Evolutionary conservation across 2,329 filamentous ascomycete species (phyloP).

Genomic region (Talaromyces rugulosus): DNA sequence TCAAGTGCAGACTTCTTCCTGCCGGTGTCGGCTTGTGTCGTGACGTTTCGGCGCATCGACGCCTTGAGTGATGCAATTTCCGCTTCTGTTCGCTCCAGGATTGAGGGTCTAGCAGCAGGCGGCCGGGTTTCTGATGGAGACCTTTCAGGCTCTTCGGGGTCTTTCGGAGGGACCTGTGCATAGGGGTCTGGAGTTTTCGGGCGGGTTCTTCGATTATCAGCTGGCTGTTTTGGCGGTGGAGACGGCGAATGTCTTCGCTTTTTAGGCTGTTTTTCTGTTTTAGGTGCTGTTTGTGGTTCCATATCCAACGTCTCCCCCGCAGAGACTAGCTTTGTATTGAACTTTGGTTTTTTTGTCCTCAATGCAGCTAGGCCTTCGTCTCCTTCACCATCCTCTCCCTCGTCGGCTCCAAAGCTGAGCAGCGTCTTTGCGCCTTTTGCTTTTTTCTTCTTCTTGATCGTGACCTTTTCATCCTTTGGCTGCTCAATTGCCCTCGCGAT

Average conservation of each 20-base stretch:
- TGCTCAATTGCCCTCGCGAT: slow-evolving; percentile 24
- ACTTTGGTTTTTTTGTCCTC: slow-evolving; percentile 43
- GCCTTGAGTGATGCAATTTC: slow-evolving; percentile 44
- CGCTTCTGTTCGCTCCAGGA: slow-evolving; percentile 39
- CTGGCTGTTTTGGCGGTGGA: slow-evolving; percentile 20
- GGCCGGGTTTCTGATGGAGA: slow-evolving; percentile 24
- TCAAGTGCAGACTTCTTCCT: slow-evolving; percentile 45
- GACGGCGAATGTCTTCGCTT: slow-evolving; percentile 34
- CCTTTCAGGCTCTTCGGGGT: slow-evolving; percentile 40
- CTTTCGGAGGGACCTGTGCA: slow-evolving; percentile 41
- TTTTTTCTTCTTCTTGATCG: slow-evolving; percentile 39
- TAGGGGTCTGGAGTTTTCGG: slow-evolving; percentile 38
- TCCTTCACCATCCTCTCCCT: slow-evolving; percentile 29
- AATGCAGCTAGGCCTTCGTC: slow-evolving; percentile 27
- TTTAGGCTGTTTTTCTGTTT: slow-evolving; percentile 9
- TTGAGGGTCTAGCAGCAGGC: slow-evolving; percentile 30
- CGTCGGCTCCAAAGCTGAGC: slow-evolving; percentile 45
- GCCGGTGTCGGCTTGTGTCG: slow-evolving; percentile 27
- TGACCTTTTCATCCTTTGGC: slow-evolving; percentile 19
- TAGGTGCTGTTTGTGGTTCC: slow-evolving; percentile 10
- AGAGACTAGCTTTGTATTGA: slow-evolving; percentile 43
- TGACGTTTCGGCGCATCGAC: slow-evolving; percentile 44
- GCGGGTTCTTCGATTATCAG: slow-evolving; percentile 25
- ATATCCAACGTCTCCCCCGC: slow-evolving; percentile 22
- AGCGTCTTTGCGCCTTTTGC: slow-evolving; percentile 41